Base-by-base conservation (phyloP, 176 grass and related monocot species). In the Carex scoparia region DNA sequence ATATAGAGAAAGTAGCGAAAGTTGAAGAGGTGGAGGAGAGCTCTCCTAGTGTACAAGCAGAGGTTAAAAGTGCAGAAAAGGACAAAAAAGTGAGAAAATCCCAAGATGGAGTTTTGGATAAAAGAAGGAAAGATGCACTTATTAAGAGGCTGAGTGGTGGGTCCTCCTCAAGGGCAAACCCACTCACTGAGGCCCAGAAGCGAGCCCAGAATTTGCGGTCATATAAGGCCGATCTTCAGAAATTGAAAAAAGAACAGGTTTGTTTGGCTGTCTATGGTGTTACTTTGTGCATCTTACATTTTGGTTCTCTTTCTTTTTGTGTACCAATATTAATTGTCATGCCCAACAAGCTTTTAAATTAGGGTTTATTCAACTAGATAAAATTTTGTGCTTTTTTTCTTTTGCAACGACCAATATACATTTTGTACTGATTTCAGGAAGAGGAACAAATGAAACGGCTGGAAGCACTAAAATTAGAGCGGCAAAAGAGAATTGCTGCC, bases 211-310 rank as follows among this genome's bases (percentile, higher is more conserved):
- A 99, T 49, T 40, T 99, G 71, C 90, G 93, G 46, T 87, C 88
- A 37, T 96, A 92, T 48, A 99, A 99, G 89, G 90, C 86, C 8
- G 88, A 95, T 76, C 93, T 99, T 84, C 91, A 92, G 53, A 99
- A 96, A 88, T 48, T 88, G 72, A 99, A 96, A 88, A 99, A 99
- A 82, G 93, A 99, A 70, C 85, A 90, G 93, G 97, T 96, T 86
- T 56, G 42, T 72, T 87, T 83, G 84, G 79, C 70, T 35, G 46
- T 68, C 35, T 27, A 69, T 18, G 16, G 46, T 87, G 27, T 12
- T 79, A 48, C 9, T 30, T 30, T 87, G 14, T 32, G 23, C 72
- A 65, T 35, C 58, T 54, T 71, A 54, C 80, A 55, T 65, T 90
- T 42, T 88, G 35, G n/a, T 15, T 87, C 1, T 61, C 35, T 15